Base-by-base conservation (phyloP, 2,329 filamentous ascomycete species). In the Microthyrium microscopicum region DNA sequence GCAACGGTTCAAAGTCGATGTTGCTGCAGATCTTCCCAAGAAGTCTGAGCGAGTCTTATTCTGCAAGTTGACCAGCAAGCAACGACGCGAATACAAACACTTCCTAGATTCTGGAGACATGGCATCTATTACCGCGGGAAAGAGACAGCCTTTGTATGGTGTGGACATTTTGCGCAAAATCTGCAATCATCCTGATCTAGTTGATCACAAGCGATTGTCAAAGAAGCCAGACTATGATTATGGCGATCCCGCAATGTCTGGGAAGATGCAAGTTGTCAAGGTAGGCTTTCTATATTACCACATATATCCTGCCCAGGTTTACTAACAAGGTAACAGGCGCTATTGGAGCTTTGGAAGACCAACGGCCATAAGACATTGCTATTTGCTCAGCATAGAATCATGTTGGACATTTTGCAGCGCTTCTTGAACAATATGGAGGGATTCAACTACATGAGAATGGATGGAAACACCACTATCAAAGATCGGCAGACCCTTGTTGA, bases 41-140 rank as follows among this genome's bases (percentile, higher is more conserved):
- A 98, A 98, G 64, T 92, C 76, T 32, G 89, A 98, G 51, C 82
- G 92, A 44, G 89, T 98, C 0, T 62, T 98, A 3, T 95, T 98
- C 53, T 95, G 89, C 58, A 92, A 91, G 50, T 61, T 98, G 40
- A 92, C 85, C 0, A 68, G 68, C 34, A 58, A 75, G 11, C 89
- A 98, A 50, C 69, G 80, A 31, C 66, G 77, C 20, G 76, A 77
- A 1, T 98, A 98, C 44, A 70, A 84, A 49, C 62, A 67, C 4
- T 95, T 93, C 44, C 61, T 95, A 3, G 64, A 64, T 13, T 94
- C 85, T 0, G 73, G 80, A 26, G 84, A 93, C 28, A 84, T 94
- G 66, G 70, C 67, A n/a, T 73, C 77, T 0, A 93, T 95, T 36
- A 55, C 87, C 26, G 71, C 67, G 29, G 73, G 74, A 25, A 77